phyloP scores from a whole-genome alignment of 164 flowering plant genomes.

The Magnolia changhungtana region DNA sequence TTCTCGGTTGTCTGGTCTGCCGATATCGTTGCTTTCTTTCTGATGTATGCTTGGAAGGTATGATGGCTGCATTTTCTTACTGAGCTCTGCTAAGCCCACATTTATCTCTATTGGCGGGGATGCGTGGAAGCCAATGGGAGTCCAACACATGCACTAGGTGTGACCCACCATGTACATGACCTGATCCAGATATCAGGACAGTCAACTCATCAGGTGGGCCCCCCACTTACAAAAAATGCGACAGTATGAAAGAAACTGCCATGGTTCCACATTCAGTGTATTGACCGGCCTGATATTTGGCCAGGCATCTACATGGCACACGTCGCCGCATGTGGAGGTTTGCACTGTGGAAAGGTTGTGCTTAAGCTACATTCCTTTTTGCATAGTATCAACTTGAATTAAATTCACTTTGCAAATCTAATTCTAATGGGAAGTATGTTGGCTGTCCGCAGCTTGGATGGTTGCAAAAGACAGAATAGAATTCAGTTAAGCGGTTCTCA shows the following conservation, averaged over 20 bases:
- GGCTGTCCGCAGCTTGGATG: slow-evolving; percentile 48
- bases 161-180: background rate
- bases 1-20: slow-evolving; percentile 95
- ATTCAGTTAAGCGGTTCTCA: background rate
- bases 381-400: background rate
- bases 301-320: no score
- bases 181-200: background rate
- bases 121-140: background rate
- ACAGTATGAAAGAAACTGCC: background rate
- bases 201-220: background rate
- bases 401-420: background rate
- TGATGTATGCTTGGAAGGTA: slow-evolving; percentile 99
- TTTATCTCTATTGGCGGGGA: background rate
- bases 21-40: slow-evolving; percentile 78
- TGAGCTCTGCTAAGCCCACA: background rate
- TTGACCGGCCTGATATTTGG: no score
- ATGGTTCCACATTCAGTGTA: no score
- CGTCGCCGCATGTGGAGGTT: background rate
- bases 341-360: background rate
- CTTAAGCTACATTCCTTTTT: background rate
- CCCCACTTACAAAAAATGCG: background rate
- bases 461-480: slow-evolving; percentile 45
- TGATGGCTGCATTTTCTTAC: background rate
- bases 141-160: background rate
- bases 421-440: background rate